Conservation (phyloP, 2,329 filamentous ascomycete genomes). For the Neofusicoccum parvum region DNA sequence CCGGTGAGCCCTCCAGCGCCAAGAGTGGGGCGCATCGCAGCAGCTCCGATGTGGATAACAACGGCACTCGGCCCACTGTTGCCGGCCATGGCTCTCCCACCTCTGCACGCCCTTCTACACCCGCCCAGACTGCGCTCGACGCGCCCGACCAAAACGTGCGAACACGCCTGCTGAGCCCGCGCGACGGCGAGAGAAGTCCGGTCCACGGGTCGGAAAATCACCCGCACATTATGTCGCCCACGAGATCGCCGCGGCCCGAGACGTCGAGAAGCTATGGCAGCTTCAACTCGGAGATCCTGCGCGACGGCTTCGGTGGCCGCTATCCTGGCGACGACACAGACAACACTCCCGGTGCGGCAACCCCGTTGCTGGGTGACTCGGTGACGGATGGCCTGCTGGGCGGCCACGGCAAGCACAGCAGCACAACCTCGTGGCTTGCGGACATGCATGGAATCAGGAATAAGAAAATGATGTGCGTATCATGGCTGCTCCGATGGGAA, state of each 20-base stretch:
- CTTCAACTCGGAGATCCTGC: conserved; percentile 43
- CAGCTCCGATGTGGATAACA: conserved; percentile 24
- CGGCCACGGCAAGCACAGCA: conserved; percentile 64
- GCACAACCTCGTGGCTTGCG: conserved; percentile 71
- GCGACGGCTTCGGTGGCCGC: conserved; percentile 34
- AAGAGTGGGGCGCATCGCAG: conserved; percentile 11
- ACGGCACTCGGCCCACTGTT: conserved; percentile 21
- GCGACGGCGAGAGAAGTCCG: conserved; percentile 37
- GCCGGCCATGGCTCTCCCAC: conserved; percentile 36
- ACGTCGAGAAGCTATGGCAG: conserved; percentile 57
- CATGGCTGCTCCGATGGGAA: background rate
- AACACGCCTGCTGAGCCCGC: conserved; percentile 41
- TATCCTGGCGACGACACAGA: conserved; percentile 37
- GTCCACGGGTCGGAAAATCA: conserved; percentile 32
- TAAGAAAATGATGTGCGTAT: conserved; percentile 69
- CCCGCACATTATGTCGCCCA: conserved; percentile 74
- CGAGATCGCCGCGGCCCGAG: conserved; percentile 61
- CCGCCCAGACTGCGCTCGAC: conserved; percentile 28
- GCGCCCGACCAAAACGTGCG: conserved; percentile 37
- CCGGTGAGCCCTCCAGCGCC: conserved; percentile 21
- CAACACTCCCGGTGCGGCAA: conserved; percentile 36
- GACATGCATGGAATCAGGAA: conserved; percentile 74
- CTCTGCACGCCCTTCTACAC: conserved; percentile 30
- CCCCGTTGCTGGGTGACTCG: conserved; percentile 45
- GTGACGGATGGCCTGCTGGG: conserved; percentile 48